Conservation (phyloP, 2,329 filamentous ascomycete genomes). For the Coniochaeta sp. region DNA sequence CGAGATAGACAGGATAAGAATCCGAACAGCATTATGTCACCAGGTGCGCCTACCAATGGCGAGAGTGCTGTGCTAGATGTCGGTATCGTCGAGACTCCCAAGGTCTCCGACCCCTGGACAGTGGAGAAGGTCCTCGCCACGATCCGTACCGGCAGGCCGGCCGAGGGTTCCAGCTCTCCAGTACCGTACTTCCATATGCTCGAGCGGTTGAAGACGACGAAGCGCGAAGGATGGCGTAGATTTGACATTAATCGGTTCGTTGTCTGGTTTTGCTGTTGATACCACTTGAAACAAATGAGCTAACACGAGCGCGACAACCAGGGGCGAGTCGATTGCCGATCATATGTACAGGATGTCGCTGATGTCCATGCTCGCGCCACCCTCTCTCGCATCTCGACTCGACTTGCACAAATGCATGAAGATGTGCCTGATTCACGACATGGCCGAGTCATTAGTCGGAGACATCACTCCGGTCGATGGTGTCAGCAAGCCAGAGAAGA, state of each 20-base stretch:
- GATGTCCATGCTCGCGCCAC: constrained; percentile 85
- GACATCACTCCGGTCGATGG: constrained; percentile 94
- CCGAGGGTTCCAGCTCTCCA: constrained; percentile 61
- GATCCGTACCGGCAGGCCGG: constrained; percentile 51
- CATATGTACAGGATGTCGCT: constrained; percentile 99
- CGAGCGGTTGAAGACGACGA: constrained; percentile 90
- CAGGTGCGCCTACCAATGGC: not conserved
- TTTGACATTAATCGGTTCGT: constrained; percentile 63
- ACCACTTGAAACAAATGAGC: not conserved
- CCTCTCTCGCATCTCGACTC: constrained; percentile 61
- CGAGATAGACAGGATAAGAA: not conserved
- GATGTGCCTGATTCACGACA: constrained; percentile 96
- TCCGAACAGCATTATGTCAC: not conserved
- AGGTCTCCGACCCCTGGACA: constrained; percentile 42
- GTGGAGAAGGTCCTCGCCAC: constrained; percentile 58
- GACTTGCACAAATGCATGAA: constrained; percentile 80
- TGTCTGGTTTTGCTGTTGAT: not conserved
- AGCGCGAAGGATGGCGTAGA: constrained; percentile 90
- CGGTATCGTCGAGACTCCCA: constrained; percentile 25
- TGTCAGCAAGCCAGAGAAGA: constrained; percentile 82
- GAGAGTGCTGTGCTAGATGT: constrained; percentile 13
- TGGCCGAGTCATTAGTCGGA: constrained; percentile 91
- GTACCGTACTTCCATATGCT: constrained; percentile 92
- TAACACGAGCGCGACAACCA: constrained; percentile 21
- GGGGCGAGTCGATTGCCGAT: constrained; percentile 87